These are phyloP conservation scores for Leptomonas pyrrhocoris DNA, from an alignment of 208 protist genomes.

Conservation along the genomic window DNA sequence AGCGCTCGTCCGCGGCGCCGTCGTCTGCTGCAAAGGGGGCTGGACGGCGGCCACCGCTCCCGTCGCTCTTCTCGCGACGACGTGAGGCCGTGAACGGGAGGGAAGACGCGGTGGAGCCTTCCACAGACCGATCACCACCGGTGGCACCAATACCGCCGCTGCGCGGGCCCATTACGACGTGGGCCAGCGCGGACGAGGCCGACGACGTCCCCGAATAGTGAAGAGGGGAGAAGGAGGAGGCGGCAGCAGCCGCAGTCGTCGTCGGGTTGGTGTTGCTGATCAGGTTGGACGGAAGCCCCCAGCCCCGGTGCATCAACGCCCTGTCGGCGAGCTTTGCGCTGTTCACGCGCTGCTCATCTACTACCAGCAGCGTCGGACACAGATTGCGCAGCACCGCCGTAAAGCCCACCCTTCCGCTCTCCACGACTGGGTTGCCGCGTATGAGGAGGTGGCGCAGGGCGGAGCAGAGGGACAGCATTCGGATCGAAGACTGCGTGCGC, in stretches of 20 bases:
- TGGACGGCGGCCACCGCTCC: neutral
- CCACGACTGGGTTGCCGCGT: slow-evolving; percentile 75
- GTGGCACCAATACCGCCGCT: neutral
- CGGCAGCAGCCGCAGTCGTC: neutral
- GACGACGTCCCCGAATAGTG: neutral
- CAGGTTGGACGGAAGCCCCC: slow-evolving; percentile 39
- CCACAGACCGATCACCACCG: neutral
- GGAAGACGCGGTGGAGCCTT: neutral
- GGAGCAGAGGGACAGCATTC: slow-evolving; percentile 73
- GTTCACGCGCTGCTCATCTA: slow-evolving; percentile 68
- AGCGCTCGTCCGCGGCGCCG: slow-evolving; percentile 20
- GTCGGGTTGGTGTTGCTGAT: slow-evolving; percentile 11
- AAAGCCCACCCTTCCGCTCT: slow-evolving; percentile 31
- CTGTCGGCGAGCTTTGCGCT: slow-evolving; percentile 50
- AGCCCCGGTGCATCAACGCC: slow-evolving; percentile 33
- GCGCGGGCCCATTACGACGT: neutral
- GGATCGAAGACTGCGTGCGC: slow-evolving; percentile 51
- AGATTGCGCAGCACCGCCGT: slow-evolving; percentile 76
- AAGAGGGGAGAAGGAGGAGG: neutral
- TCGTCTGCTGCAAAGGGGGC: slow-evolving; percentile 15
- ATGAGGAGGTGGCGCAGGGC: slow-evolving; percentile 70
- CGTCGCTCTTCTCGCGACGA: slow-evolving; percentile 1
- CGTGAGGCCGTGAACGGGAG: slow-evolving; percentile 28
- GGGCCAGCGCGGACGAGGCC: neutral
- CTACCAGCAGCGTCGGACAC: slow-evolving; percentile 71